phyloP scores from a whole-genome alignment of 2,329 filamentous ascomycete genomes.

The Botrytis squamosa region DNA sequence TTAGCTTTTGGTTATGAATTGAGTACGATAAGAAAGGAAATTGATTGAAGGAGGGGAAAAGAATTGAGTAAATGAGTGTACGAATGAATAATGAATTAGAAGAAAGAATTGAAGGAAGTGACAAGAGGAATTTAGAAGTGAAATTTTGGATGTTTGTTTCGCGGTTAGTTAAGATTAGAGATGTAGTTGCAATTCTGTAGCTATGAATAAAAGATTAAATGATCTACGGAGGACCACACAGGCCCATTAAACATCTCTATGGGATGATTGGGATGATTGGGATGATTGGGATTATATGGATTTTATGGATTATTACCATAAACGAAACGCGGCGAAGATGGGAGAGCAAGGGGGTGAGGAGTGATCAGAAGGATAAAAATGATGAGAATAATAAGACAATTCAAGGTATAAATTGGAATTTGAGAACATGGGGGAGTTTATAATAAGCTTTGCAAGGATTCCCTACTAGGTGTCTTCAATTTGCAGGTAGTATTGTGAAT shows the following conservation, averaged over 20 bases:
- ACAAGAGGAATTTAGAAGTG: not conserved
- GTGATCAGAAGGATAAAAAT: too few relatives aligned
- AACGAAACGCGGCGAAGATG: not conserved
- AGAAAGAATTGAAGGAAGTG: not conserved
- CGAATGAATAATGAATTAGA: not conserved
- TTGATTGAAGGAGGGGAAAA: not conserved
- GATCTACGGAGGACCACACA: constrained; percentile 9
- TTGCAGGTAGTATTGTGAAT: not conserved
- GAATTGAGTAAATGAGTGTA: constrained; percentile 12
- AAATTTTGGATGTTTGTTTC: constrained; percentile 8
- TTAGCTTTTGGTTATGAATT: not conserved
- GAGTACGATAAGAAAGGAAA: not conserved
- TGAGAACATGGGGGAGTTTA: not conserved
- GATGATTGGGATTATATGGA: not conserved
- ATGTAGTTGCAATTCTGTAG: not conserved
- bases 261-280: not conserved
- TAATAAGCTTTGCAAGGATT: not conserved
- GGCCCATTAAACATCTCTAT: not conserved
- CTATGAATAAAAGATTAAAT: constrained; percentile 8
- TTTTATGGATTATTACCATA: not conserved
- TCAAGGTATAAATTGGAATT: not conserved
- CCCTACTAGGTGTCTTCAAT: not conserved
- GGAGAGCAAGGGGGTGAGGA: not conserved
- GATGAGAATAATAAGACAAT: not conserved
- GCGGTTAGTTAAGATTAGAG: not conserved